Conservation (phyloP, 2,329 filamentous ascomycete genomes). For the Aspergillus sojae region DNA sequence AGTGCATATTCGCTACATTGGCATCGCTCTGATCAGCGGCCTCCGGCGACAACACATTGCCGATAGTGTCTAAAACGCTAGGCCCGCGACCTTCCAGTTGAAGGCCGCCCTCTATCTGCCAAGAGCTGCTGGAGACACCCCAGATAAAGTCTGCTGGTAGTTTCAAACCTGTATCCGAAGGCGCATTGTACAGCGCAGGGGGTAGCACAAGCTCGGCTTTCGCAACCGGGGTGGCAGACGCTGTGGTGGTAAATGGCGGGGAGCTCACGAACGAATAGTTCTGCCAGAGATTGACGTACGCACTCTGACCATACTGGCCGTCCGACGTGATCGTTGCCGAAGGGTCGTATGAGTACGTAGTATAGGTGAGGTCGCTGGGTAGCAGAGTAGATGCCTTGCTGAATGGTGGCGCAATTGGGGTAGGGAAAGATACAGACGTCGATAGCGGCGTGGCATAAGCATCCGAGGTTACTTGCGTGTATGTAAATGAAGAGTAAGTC, state of each 20-base stretch:
- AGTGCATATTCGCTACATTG: background rate
- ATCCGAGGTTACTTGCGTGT: conserved; percentile 9
- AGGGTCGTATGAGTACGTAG: conserved; percentile 6
- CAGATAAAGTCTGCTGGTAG: background rate
- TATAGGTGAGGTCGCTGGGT: conserved; percentile 5
- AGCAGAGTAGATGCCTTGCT: conserved; percentile 6
- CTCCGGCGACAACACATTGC: background rate
- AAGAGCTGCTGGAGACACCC: background rate
- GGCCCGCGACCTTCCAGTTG: conserved; percentile 1
- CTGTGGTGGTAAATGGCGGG: background rate
- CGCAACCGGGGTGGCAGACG: background rate
- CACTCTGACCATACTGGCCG: conserved; percentile 1
- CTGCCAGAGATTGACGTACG: background rate
- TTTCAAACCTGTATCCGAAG: background rate
- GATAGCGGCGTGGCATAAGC: conserved; percentile 8
- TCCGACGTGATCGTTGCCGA: background rate
- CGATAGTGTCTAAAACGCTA: background rate
- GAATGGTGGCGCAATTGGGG: conserved; percentile 4
- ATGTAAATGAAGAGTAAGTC: conserved; percentile 8
- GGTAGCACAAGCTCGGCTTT: background rate
- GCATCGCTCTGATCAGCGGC: background rate
- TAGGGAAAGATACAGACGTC: conserved; percentile 5
- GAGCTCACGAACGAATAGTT: background rate
- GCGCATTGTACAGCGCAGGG: background rate
- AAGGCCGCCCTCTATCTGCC: conserved; percentile 1